Evolutionary conservation across 2,329 filamentous ascomycete species (phyloP).

Genomic region (Nothophaeocryptopus gaeumannii): DNA sequence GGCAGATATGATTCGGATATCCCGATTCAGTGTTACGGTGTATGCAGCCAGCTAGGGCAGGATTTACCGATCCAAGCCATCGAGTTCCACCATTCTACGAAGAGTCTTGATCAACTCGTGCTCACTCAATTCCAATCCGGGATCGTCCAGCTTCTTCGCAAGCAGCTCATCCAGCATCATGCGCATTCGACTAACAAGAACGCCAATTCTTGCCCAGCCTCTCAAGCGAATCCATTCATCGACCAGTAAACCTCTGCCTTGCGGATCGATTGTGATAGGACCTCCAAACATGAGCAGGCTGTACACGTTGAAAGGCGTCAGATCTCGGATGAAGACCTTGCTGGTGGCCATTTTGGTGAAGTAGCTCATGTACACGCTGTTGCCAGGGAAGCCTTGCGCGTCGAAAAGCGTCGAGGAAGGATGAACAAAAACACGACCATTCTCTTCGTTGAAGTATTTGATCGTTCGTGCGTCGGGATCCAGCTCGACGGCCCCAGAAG

Average conservation of each 20-base stretch:
- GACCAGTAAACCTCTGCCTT: constrained; percentile 81
- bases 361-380: constrained; percentile 78
- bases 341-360: constrained; percentile 88
- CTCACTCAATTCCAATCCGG: constrained; percentile 44
- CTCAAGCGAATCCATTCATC: constrained; percentile 85
- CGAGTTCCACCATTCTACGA: constrained; percentile 77
- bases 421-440: constrained; percentile 87
- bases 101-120: constrained; percentile 74
- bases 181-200: constrained; percentile 77
- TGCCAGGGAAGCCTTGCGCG: constrained; percentile 71
- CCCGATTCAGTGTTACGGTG: no score
- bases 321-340: constrained; percentile 86
- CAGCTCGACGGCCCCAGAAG: constrained; percentile 85
- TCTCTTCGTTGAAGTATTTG: constrained; percentile 83
- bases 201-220: constrained; percentile 93
- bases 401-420: constrained; percentile 84
- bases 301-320: constrained; percentile 92
- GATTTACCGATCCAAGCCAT: constrained; percentile 55
- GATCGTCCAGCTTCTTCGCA: constrained; percentile 75
- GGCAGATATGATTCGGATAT: background rate
- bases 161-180: constrained; percentile 84
- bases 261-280: constrained; percentile 77
- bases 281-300: constrained; percentile 85
- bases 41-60: no score
- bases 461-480: constrained; percentile 91